Conservation (phyloP, 306 rosid genomes). For the Myrica gale region DNA sequence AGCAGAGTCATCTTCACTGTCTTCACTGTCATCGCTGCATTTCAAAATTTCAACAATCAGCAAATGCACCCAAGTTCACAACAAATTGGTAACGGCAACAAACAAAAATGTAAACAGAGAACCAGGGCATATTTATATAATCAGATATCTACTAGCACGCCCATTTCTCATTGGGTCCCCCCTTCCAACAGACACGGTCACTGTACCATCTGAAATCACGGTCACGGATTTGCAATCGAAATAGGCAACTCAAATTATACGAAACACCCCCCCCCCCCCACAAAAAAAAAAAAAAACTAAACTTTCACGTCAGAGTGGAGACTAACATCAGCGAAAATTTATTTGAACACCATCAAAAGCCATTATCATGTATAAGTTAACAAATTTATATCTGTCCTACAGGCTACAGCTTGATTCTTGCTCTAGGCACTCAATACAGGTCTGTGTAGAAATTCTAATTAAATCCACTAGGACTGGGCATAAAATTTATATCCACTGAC, state of each 20-base stretch:
- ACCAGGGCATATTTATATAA: not conserved
- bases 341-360: not conserved
- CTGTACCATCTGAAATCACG: not conserved
- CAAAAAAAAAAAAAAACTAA: too few species aligned
- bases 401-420: not conserved
- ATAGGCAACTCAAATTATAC: too few species aligned
- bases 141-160: not conserved
- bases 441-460: not conserved
- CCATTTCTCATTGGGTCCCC: not conserved
- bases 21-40: constrained; percentile 84
- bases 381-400: not conserved
- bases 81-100: not conserved
- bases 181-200: not conserved
- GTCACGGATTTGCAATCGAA: too few species aligned
- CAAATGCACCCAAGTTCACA: not conserved
- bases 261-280: too few species aligned
- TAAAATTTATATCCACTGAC: not conserved
- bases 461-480: not conserved
- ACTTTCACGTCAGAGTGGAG: not conserved
- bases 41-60: not conserved
- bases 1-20: constrained; percentile 60
- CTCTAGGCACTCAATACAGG: not conserved
- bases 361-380: too few species aligned
- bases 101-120: not conserved
- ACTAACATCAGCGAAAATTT: not conserved